Evolutionary conservation across 345 rosid genomes (phyloP), one percentile per base, ranked within the genome.

Genomic region (Euphorbia lathyris): DNA sequence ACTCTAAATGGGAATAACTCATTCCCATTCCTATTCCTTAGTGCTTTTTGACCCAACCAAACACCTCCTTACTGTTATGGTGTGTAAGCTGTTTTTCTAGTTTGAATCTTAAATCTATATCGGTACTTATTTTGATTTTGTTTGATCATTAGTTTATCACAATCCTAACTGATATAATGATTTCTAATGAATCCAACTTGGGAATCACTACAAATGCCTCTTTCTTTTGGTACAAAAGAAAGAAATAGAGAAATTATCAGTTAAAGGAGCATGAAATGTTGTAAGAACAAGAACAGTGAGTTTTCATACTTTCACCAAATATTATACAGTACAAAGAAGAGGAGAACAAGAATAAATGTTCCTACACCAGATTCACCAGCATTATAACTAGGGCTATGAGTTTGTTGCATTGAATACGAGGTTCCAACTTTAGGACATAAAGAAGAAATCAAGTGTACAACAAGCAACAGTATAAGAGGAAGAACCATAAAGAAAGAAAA

Each of bases 291-390:
- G 22, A 58, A 30, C 3, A n/a, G 27, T 57, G 19, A 27, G n/a
- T 22, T 0, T 2, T 9, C 13, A 11, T 17, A 38, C 25, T 23
- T 36, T 71, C 53, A 48, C 71, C 71, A 66, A 26, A 77, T 12
- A 51, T 77, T 66, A 60, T 74, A 77, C 52, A 79, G 52, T 50
- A 72, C 66, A 20, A 79, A 50, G 75, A 79, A 83, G 55, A 86
- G 74, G 56, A 83, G 29, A 60, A 83, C 30, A 9, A 85, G 68
- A 57, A 81, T 58, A 9, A 83, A 40, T 10, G 84, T 66, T 60
- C 86, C 85, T 25, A 72, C 69, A 10, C 86, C 85, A 47, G 67
- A 74, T 5, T 84, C 84, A 23, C 70, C 77, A 4, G 66, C 50
- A 29, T 78, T 82, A 20, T 13, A 55, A 17, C 79, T 56, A n/a